Base-by-base conservation (phyloP, 306 rosid genomes). In the Prinsepia uniflora region DNA sequence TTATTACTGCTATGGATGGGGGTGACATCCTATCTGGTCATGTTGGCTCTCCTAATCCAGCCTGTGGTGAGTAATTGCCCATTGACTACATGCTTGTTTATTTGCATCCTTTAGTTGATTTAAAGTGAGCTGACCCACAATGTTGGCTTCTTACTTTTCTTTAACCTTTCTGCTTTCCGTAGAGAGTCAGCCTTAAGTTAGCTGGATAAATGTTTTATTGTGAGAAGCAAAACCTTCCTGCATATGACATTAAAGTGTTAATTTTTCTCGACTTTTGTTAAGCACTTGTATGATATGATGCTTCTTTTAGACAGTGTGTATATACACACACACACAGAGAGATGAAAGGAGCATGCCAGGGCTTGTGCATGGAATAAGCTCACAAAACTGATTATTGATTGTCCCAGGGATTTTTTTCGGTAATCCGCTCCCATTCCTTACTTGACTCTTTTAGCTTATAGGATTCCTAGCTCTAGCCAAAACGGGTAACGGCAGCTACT, bases 11-110 rank as follows among this genome's bases (percentile, higher is more conserved):
- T 71, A 87, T 91, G 79, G 89, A 95, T 55, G 82, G 41, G 46
- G 83, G 84, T 68, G 99, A 95, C 81, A 75, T 18, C 14, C 76
- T 87, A 72, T 61, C 81, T 52, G 99, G 99, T 45, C 99, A 95
- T 58, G 99, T 95, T 76, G 99, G 99, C 65, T 79, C 96, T 76
- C 96, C 99, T 68, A 91, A 77, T 77, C 90, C 90, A 6, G 89
- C 96, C 46, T 95, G 99, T 72, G 99, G 99, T 95, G 89, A 89
- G 99, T 85, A 73, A 52, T 70, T 64, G 39, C 41, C 66, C 12
- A 34, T 8, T 43, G 8, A 44, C 24, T 61, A 34, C 10, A 24
- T 40, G 45, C 44, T n/a, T 43, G 24, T 57, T 39, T 52, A 6
- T 6, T 53, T 11, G 18, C 62, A 53, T 53, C 49, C 52, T 11